phyloP scores from a whole-genome alignment of 805 yeast species.

The Candida succiphila region DNA sequence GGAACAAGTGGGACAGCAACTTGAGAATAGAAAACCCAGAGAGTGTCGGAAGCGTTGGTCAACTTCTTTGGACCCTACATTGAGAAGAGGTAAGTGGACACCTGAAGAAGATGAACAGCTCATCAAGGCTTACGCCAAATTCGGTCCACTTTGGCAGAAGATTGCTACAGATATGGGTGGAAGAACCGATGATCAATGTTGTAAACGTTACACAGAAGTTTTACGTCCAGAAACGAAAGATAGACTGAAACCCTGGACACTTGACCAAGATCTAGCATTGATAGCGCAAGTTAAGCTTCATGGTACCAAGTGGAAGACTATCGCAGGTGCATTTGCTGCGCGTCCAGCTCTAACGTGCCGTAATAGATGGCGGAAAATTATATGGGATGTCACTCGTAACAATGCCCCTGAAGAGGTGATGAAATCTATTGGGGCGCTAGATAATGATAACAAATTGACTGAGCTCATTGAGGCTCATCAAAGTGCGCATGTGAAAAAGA shows the following conservation, averaged over 20 bases:
- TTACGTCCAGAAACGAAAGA: constrained; percentile 74
- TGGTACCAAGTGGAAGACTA: constrained; percentile 87
- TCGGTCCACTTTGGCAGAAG: constrained; percentile 82
- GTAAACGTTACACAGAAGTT: constrained; percentile 83
- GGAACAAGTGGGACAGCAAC: constrained; percentile 44
- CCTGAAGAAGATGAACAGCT: constrained; percentile 63
- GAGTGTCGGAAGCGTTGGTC: constrained; percentile 87
- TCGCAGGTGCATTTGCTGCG: constrained; percentile 59
- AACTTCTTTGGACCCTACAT: constrained; percentile 72
- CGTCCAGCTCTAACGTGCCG: constrained; percentile 86
- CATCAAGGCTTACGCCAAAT: constrained; percentile 48
- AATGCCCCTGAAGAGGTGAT: constrained; percentile 46
- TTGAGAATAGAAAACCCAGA: constrained; percentile 52
- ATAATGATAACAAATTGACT: not conserved
- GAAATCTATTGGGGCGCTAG: constrained; percentile 43
- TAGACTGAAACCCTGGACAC: constrained; percentile 69
- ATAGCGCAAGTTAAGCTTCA: constrained; percentile 56
- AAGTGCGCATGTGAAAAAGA: too few relatives aligned
- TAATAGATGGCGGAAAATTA: constrained; percentile 85
- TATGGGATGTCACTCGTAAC: constrained; percentile 64
- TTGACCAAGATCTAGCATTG: constrained; percentile 64
- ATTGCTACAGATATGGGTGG: constrained; percentile 71
- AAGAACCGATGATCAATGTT: constrained; percentile 91
- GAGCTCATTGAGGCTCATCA: not conserved
- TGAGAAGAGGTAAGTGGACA: constrained; percentile 85